A percentile compares a stretch with the other conserved stretches of the same genome.
phyloP scores from a whole-genome alignment of 1,139 yeast genomes.

The Scheffersomyces insectosa region DNA sequence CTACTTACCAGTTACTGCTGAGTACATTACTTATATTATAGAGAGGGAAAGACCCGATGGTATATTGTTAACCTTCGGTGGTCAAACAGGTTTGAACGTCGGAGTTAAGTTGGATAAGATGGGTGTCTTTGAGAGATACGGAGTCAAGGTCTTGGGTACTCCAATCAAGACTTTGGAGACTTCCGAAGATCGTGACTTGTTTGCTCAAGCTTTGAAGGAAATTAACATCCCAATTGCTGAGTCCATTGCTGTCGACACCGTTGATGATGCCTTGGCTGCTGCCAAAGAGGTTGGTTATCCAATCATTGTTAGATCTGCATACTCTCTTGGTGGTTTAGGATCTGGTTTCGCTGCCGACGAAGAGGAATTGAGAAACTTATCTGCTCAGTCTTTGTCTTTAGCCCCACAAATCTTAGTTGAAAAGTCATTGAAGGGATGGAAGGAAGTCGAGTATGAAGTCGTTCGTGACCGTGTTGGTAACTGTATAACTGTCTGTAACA shows the following conservation, averaged over 20 bases:
- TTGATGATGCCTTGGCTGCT: conserved; percentile 88
- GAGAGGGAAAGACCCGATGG: conserved; percentile 98
- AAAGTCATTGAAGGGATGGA: conserved; percentile 98
- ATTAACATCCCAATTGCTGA: conserved; percentile 95
- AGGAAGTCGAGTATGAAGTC: conserved; percentile 97
- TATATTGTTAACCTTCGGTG: conserved; percentile 92
- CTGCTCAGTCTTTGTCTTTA: conserved; percentile 83
- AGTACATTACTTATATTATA: conserved; percentile 88
- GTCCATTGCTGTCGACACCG: conserved; percentile 90
- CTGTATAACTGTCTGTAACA: conserved; percentile 98
- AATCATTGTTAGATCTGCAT: conserved; percentile 96
- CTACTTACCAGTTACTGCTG: conserved; percentile 95
- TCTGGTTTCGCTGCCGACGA: conserved; percentile 92
- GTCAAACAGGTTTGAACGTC: conserved; percentile 95
- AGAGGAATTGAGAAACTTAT: conserved; percentile 79
- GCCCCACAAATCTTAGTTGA: conserved; percentile 96
- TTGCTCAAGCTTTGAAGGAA: conserved; percentile 91
- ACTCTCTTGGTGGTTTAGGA: conserved; percentile 96
- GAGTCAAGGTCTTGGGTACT: conserved; percentile 94
- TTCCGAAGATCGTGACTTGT: conserved; percentile 95
- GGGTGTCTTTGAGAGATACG: conserved; percentile 90
- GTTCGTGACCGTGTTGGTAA: conserved; percentile 95
- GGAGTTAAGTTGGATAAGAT: conserved; percentile 91
- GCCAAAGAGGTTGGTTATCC: conserved; percentile 91
- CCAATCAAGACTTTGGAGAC: conserved; percentile 94